Evolutionary conservation across 495 filamentous ascomycete genomes (phyloP).

Genomic region (Penicillium cataractarum): DNA sequence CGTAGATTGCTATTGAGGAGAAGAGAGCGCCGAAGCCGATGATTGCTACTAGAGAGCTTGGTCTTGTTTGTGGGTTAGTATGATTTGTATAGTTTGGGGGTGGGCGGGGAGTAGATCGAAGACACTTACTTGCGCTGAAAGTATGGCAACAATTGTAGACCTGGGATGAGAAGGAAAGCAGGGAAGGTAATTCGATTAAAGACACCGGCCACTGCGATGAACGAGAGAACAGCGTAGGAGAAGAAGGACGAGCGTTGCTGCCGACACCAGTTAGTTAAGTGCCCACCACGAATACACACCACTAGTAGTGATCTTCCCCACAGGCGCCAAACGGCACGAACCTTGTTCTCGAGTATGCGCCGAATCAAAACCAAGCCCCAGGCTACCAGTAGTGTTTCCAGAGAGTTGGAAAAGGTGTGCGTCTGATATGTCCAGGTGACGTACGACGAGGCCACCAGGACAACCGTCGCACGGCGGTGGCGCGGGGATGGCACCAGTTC

Average conservation of each 20-base stretch:
- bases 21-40: conserved; percentile 63
- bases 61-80: conserved; percentile 53
- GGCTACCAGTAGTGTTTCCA: conserved; percentile 87
- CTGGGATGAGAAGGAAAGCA: conserved; percentile 82
- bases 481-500: conserved; percentile 78
- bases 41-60: conserved; percentile 66
- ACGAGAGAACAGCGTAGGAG: conserved; percentile 73
- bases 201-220: conserved; percentile 79
- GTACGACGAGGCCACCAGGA: conserved; percentile 90
- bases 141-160: conserved; percentile 79
- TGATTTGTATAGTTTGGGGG: background rate
- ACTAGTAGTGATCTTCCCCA: background rate
- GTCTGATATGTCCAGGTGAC: conserved; percentile 99
- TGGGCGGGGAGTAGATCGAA: background rate
- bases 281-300: background rate
- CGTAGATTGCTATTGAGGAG: conserved; percentile 68
- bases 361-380: conserved; percentile 92
- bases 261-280: conserved; percentile 19
- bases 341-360: conserved; percentile 77
- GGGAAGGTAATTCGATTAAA: conserved; percentile 98
- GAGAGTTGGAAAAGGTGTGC: conserved; percentile 97
- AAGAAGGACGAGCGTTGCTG: conserved; percentile 74
- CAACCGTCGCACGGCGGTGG: conserved; percentile 70
- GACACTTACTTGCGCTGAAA: conserved; percentile 73
- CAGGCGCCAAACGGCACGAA: conserved; percentile 39